Percentiles rank a stretch among this genome's conserved stretches.
Conservation (phyloP, 495 filamentous ascomycete species). For the Aspergillus ostianus region DNA sequence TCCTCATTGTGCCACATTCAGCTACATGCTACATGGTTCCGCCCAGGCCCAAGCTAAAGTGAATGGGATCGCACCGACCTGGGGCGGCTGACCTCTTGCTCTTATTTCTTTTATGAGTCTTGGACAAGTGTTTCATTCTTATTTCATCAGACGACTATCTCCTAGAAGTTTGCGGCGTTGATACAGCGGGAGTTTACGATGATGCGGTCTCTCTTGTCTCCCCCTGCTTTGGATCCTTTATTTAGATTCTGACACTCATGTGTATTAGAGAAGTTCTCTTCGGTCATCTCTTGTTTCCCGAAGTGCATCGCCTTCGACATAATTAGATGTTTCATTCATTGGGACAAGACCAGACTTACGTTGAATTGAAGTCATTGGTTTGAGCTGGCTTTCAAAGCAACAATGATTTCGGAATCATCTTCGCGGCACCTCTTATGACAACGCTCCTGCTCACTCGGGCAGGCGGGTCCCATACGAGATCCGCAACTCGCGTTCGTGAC, state of each 20-base stretch:
- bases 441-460: constrained; percentile 25
- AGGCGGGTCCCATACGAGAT: constrained; percentile 41
- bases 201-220: neutral
- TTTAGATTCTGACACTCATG: neutral
- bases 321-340: neutral
- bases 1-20: constrained; percentile 41
- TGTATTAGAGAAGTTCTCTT: neutral
- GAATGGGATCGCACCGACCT: constrained; percentile 11
- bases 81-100: constrained; percentile 4
- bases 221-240: neutral
- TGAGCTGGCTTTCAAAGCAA: constrained; percentile 1
- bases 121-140: neutral
- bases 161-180: neutral
- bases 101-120: neutral
- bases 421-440: constrained; percentile 26
- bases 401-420: no score
- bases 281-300: neutral
- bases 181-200: neutral
- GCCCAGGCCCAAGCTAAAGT: constrained; percentile 15
- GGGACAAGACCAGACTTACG: no score
- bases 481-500: constrained; percentile 31
- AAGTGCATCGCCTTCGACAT: neutral
- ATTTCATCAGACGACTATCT: neutral
- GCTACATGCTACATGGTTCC: constrained; percentile 34
- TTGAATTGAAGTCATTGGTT: neutral